phyloP scores from a whole-genome alignment of 192 early-diverging fungal genomes.

The Backusella circina region DNA sequence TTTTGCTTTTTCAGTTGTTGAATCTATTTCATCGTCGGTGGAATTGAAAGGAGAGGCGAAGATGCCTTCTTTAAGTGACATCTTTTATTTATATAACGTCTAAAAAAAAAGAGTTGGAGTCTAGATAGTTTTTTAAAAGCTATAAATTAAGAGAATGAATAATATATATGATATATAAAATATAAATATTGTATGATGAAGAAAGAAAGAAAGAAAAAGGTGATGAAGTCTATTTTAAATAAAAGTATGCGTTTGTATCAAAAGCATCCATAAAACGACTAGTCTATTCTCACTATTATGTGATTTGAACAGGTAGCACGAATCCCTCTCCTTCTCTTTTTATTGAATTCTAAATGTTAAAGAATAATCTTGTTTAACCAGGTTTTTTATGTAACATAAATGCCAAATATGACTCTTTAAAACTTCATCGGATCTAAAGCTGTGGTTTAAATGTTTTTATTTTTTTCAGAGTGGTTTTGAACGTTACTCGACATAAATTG shows the following conservation, averaged over 20 bases:
- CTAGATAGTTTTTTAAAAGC: background rate
- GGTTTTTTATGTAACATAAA: background rate
- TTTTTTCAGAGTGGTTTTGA: background rate
- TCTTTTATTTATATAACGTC: background rate
- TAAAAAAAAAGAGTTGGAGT: background rate
- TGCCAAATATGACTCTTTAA: background rate
- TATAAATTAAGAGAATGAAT: background rate
- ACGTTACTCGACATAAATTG: background rate
- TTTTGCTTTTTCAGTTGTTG: slow-evolving; percentile 1
- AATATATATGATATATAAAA: background rate
- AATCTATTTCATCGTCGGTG: slow-evolving; percentile 25
- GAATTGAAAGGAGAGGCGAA: slow-evolving; percentile 22
- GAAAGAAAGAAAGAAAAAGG: background rate
- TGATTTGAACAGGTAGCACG: background rate
- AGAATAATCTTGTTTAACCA: background rate
- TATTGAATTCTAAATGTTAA: background rate
- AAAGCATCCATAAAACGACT: background rate
- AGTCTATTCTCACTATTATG: background rate
- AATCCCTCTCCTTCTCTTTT: background rate
- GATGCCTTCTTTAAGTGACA: slow-evolving; percentile 2
- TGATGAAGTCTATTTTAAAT: background rate
- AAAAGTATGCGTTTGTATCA: background rate
- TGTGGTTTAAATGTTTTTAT: background rate
- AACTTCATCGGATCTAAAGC: background rate
- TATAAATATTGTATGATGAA: background rate